Conservation (phyloP, 208 protist genomes). For the Leishmania arabica region DNA sequence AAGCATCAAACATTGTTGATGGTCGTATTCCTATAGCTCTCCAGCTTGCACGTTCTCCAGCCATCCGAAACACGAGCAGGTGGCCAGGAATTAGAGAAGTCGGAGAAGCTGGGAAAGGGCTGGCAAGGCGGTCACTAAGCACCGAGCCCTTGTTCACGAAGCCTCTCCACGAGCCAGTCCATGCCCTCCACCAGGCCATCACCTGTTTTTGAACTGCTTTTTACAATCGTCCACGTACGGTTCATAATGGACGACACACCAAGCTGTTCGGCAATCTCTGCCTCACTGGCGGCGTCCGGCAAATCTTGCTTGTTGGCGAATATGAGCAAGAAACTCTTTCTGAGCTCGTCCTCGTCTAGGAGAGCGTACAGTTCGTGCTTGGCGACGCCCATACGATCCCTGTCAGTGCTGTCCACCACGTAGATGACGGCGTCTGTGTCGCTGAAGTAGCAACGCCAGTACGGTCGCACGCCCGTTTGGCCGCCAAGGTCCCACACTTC, state of each 20-base stretch:
- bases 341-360: too few relatives aligned
- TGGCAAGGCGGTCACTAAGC: background rate
- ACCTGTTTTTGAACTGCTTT: constrained; percentile 94
- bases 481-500: too few relatives aligned
- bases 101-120: background rate
- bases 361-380: too few relatives aligned
- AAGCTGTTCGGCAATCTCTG: constrained; percentile 77
- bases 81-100: background rate
- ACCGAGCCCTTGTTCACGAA: constrained; percentile 61
- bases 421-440: constrained; percentile 95
- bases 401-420: constrained; percentile 94
- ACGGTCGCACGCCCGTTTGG: constrained; percentile 95
- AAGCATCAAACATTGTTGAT: background rate
- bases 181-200: constrained; percentile 94
- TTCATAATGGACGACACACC: constrained; percentile 85
- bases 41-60: background rate
- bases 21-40: background rate
- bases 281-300: constrained; percentile 38
- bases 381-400: constrained; percentile 85
- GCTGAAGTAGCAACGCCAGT: constrained; percentile 98
- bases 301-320: too few relatives aligned
- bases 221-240: constrained; percentile 94
- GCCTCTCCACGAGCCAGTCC: constrained; percentile 93
- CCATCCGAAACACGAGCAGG: background rate
- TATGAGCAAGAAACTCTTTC: too few relatives aligned